Evolutionary conservation across 257 asterid genomes (phyloP).

Genomic region (Echium plantagineum): DNA sequence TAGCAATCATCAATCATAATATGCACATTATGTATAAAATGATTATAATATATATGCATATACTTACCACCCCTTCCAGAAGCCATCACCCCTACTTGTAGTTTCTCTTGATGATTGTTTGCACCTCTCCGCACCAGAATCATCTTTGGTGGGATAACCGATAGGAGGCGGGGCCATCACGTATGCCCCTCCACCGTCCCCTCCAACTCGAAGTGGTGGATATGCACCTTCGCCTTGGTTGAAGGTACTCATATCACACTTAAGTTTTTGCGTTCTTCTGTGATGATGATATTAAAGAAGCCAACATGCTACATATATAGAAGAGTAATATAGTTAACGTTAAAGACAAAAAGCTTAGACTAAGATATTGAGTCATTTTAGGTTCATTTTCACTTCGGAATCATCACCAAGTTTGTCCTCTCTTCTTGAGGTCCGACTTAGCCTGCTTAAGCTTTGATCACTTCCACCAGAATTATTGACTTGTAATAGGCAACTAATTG

Average conservation of each 20-base stretch:
- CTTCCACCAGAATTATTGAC: too few relatives aligned
- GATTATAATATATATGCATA: too few relatives aligned
- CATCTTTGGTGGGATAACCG: slow-evolving; percentile 43
- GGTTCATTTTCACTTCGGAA: too few relatives aligned
- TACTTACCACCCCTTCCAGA: slow-evolving; percentile 41
- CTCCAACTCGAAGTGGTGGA: slow-evolving; percentile 21
- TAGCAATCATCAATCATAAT: background rate
- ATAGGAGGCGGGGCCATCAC: slow-evolving; percentile 46
- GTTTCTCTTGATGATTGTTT: slow-evolving; percentile 13
- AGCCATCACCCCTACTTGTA: slow-evolving; percentile 35
- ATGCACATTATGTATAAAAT: too few relatives aligned
- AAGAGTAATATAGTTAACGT: background rate
- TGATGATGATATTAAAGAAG: background rate
- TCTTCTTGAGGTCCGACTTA: too few relatives aligned
- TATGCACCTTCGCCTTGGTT: slow-evolving; percentile 26
- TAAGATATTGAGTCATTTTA: too few relatives aligned
- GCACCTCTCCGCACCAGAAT: slow-evolving; percentile 3
- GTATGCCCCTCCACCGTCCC: slow-evolving; percentile 18
- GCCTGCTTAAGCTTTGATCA: too few relatives aligned
- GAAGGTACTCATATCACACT: slow-evolving; percentile 20
- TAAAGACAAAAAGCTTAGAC: background rate
- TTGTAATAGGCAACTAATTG: too few relatives aligned
- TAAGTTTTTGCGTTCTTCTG: too few relatives aligned
- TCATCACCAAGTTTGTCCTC: too few relatives aligned
- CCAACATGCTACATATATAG: background rate